phyloP scores from a whole-genome alignment of 2,329 filamentous ascomycete species.

The Xylariaceae sp. region DNA sequence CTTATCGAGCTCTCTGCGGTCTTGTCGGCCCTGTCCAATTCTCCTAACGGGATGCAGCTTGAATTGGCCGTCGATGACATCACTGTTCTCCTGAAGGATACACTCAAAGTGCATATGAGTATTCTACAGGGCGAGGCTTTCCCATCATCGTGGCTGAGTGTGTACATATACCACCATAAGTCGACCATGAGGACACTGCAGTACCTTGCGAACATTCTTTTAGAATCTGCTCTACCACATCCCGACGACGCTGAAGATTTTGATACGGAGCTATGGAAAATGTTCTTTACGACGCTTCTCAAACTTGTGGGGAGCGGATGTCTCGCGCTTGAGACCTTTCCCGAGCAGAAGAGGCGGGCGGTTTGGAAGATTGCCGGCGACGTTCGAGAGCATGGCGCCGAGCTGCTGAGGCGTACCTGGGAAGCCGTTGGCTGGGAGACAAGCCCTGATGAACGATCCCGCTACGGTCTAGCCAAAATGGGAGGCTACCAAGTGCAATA shows the following conservation, averaged over 20 bases:
- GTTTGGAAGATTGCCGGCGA: conserved; percentile 99
- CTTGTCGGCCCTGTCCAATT: conserved; percentile 74
- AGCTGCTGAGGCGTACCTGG: conserved; percentile 81
- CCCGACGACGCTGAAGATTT: conserved; percentile 90
- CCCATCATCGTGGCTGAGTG: conserved; percentile 83
- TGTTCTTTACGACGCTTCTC: conserved; percentile 85
- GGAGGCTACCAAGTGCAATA: conserved; percentile 98
- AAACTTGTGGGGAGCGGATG: conserved; percentile 86
- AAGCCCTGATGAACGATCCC: conserved; percentile 68
- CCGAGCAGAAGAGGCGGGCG: conserved; percentile 90
- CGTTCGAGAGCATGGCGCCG: conserved; percentile 85
- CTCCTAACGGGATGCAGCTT: conserved; percentile 68
- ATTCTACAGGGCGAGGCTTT: conserved; percentile 88
- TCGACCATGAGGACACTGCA: conserved; percentile 83
- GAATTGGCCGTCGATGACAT: conserved; percentile 73
- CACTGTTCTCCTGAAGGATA: conserved; percentile 69
- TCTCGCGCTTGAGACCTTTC: conserved; percentile 89
- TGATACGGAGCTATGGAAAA: conserved; percentile 89
- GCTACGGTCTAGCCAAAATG: conserved; percentile 77
- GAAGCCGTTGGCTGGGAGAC: conserved; percentile 97
- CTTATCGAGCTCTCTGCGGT: conserved; percentile 86
- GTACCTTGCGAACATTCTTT: conserved; percentile 72
- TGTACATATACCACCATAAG: conserved; percentile 89
- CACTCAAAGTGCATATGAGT: conserved; percentile 81
- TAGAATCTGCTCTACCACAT: conserved; percentile 80